These are phyloP conservation scores for Rhodomyrtus tomentosa DNA, from an alignment of 345 rosid genomes.

Conservation along the genomic window DNA sequence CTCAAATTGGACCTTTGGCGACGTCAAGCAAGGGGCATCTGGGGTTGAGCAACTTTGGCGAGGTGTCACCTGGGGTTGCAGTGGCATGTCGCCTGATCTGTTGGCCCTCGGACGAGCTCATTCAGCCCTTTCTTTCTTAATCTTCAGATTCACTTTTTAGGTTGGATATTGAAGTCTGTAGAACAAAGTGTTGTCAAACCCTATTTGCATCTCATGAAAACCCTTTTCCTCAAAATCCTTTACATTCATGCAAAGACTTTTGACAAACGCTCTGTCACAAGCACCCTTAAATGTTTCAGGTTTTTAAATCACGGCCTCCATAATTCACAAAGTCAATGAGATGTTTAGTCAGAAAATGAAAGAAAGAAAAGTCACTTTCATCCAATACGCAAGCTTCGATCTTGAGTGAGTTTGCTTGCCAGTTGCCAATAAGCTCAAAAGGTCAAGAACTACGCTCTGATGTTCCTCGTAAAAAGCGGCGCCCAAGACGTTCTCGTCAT, in stretches of 20 bases:
- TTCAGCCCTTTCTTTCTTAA: no score
- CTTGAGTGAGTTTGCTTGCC: neutral
- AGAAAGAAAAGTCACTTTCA: neutral
- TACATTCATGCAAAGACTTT: no score
- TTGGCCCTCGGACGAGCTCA: no score
- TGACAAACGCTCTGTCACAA: no score
- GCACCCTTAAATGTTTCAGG: no score
- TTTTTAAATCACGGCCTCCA: neutral
- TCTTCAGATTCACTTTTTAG: no score
- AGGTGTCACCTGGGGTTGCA: neutral
- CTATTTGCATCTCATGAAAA: no score
- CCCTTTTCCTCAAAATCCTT: no score
- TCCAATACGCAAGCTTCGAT: neutral
- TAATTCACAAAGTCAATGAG: neutral
- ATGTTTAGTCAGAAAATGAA: neutral
- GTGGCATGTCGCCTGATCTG: neutral
- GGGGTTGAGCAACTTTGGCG: neutral
- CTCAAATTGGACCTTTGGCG: neutral
- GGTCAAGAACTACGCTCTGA: neutral
- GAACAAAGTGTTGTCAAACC: no score
- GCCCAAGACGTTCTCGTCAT: neutral
- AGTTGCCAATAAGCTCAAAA: neutral
- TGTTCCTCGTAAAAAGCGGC: neutral
- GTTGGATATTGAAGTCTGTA: no score
- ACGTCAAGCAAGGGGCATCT: neutral